Evolutionary conservation across 805 yeast genomes (phyloP).

Genomic region (Wickerhamiella allomyrinae): DNA sequence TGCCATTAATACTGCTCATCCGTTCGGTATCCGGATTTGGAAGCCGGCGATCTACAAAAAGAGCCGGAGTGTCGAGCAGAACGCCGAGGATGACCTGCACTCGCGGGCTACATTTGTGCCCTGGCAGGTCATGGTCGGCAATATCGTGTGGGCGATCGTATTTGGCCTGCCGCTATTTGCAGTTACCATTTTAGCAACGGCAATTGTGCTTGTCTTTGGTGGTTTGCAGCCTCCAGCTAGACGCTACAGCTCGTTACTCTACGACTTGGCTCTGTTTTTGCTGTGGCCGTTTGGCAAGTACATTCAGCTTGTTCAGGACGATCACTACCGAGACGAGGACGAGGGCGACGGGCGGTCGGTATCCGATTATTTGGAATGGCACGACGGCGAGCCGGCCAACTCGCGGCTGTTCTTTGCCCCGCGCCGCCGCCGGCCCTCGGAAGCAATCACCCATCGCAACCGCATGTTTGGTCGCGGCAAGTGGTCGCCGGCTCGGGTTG

Average conservation of each 20-base stretch:
- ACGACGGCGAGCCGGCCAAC: slow-evolving; percentile 40
- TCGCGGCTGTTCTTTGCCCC: slow-evolving; percentile 64
- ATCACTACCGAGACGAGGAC: slow-evolving; percentile 73
- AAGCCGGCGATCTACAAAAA: slow-evolving; percentile 94
- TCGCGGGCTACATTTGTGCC: slow-evolving; percentile 40
- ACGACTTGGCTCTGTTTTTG: slow-evolving; percentile 31
- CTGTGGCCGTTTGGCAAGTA: slow-evolving; percentile 72
- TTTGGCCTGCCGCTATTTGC: slow-evolving; percentile 51
- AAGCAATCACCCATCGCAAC: slow-evolving; percentile 7
- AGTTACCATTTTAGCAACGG: slow-evolving; percentile 38
- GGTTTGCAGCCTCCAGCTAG: slow-evolving; percentile 34
- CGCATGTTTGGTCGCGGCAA: slow-evolving; percentile 83
- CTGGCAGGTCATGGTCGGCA: slow-evolving; percentile 51
- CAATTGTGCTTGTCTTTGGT: slow-evolving; percentile 28
- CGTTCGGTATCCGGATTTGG: slow-evolving; percentile 97
- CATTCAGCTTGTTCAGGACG: slow-evolving; percentile 63
- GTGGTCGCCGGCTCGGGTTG: slow-evolving; percentile 74
- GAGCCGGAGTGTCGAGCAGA: slow-evolving; percentile 73
- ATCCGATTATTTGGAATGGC: slow-evolving; percentile 80
- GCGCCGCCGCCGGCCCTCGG: slow-evolving; percentile 15
- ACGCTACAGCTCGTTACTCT: slow-evolving; percentile 29
- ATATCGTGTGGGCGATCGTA: slow-evolving; percentile 57
- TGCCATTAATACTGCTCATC: slow-evolving; percentile 93
- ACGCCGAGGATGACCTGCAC: slow-evolving; percentile 89
- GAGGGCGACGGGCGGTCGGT: slow-evolving; percentile 75